A percentile compares a stretch with the other conserved stretches of the same genome.
Conservation (phyloP, 106 monocot species). For the Dendrobium catenatum region DNA sequence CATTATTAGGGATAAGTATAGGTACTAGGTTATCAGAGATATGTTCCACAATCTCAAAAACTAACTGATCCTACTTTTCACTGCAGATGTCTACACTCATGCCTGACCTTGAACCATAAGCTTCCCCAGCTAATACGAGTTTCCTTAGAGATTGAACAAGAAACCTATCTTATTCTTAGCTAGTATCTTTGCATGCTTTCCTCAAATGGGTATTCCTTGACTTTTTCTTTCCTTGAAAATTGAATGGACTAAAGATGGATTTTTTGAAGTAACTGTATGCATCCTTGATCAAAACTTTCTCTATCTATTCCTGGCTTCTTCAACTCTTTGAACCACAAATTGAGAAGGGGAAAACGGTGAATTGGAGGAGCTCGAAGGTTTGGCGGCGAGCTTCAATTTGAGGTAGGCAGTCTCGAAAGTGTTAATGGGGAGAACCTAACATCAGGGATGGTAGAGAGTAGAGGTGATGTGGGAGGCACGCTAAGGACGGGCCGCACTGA, state of each 20-base stretch:
- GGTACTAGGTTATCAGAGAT: slow-evolving; percentile 68
- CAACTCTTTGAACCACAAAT: slow-evolving; percentile 51
- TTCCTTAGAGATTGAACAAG: slow-evolving; percentile 56
- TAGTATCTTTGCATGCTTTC: slow-evolving; percentile 37
- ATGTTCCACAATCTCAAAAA: slow-evolving; percentile 36
- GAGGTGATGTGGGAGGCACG: neutral
- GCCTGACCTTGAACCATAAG: slow-evolving; percentile 77
- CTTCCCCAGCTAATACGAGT: slow-evolving; percentile 58
- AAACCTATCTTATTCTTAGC: slow-evolving; percentile 38
- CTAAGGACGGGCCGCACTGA: too few relatives aligned
- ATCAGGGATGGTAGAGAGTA: slow-evolving; percentile 22
- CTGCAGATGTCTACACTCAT: slow-evolving; percentile 77
- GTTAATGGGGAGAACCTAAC: slow-evolving; percentile 59
- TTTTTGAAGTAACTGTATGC: slow-evolving; percentile 12
- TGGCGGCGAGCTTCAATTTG: slow-evolving; percentile 76
- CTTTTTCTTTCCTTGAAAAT: slow-evolving; percentile 74
- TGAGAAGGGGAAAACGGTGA: slow-evolving; percentile 82
- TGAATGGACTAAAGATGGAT: slow-evolving; percentile 56
- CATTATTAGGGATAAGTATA: slow-evolving; percentile 44
- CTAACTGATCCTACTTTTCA: slow-evolving; percentile 62
- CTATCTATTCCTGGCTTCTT: slow-evolving; percentile 60
- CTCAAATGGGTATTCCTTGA: slow-evolving; percentile 58
- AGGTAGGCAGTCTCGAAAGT: slow-evolving; percentile 72
- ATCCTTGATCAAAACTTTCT: slow-evolving; percentile 21
- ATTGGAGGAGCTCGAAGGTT: slow-evolving; percentile 70